These are phyloP conservation scores for Geosmithia putterillii DNA, from an alignment of 2,329 filamentous ascomycete species.

Conservation along the genomic window DNA sequence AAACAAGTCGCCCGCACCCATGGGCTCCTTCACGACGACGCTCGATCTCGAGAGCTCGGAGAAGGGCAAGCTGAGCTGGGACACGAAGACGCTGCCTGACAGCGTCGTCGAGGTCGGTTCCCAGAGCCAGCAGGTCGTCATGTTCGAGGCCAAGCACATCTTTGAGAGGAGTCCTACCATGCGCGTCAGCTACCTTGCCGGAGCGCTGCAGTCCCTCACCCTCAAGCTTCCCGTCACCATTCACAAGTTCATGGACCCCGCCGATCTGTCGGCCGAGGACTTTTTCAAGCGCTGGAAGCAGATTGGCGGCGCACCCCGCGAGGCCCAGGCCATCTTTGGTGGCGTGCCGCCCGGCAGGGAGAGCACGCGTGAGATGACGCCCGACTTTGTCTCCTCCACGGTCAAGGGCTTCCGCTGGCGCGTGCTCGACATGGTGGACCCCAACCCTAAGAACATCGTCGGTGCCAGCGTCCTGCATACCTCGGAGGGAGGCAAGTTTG, in stretches of 20 bases:
- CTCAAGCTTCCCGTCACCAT: conserved; percentile 78
- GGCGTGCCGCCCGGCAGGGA: conserved; percentile 37
- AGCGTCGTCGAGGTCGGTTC: conserved; percentile 60
- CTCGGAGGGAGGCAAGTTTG: conserved; percentile 76
- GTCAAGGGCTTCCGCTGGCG: conserved; percentile 87
- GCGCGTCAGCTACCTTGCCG: conserved; percentile 86
- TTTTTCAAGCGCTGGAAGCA: conserved; percentile 99
- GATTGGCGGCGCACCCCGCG: conserved; percentile 78
- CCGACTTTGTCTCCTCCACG: conserved; percentile 56
- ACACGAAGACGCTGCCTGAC: conserved; percentile 81
- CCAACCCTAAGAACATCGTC: conserved; percentile 87
- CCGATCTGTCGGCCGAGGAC: conserved; percentile 75
- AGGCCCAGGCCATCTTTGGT: conserved; percentile 79
- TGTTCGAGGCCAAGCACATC: conserved; percentile 77
- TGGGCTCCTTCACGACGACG: conserved; percentile 89
- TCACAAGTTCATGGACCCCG: conserved; percentile 95
- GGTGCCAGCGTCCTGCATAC: conserved; percentile 81
- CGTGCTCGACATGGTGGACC: conserved; percentile 73
- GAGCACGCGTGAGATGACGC: conserved; percentile 49
- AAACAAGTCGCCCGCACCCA: conserved; percentile 77
- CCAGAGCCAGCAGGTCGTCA: conserved; percentile 86
- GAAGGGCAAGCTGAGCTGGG: conserved; percentile 60
- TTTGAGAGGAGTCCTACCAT: conserved; percentile 84
- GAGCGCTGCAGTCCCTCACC: conserved; percentile 83
- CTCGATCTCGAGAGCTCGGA: conserved; percentile 65